These are phyloP conservation scores for Galeopsis tetrahit DNA, from an alignment of 257 asterid genomes.

Conservation along the genomic window DNA sequence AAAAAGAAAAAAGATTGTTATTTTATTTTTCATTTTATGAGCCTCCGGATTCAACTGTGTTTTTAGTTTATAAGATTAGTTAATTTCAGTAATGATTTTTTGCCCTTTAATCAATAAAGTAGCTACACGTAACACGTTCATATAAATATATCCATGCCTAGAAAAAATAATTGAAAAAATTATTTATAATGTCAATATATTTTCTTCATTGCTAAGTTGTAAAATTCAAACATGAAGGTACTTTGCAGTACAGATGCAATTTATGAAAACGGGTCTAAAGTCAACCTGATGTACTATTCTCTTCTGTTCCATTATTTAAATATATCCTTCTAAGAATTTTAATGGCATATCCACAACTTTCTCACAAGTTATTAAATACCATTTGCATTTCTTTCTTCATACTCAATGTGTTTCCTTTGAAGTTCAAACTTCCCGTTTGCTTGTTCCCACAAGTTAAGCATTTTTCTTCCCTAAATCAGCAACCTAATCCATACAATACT, in stretches of 20 bases:
- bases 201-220: no score
- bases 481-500: slow-evolving; percentile 10
- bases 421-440: slow-evolving; percentile 30
- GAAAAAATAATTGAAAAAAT: no score
- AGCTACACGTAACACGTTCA: no score
- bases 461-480: slow-evolving; percentile 23
- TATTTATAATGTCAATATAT: no score
- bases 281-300: slow-evolving; percentile 4
- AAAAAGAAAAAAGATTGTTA: neutral
- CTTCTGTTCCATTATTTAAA: neutral
- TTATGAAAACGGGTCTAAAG: neutral
- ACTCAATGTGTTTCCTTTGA: slow-evolving; percentile 31
- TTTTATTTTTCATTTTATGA: neutral
- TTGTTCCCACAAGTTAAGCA: slow-evolving; percentile 44
- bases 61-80: neutral
- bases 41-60: neutral
- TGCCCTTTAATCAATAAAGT: neutral
- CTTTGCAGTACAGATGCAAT: neutral
- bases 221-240: neutral
- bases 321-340: neutral
- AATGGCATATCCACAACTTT: neutral
- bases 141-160: neutral
- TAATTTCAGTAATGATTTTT: neutral
- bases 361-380: neutral
- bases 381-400: slow-evolving; percentile 18